phyloP scores from a whole-genome alignment of 176 grass and related monocot genomes.

The Oropetium thomaeum region DNA sequence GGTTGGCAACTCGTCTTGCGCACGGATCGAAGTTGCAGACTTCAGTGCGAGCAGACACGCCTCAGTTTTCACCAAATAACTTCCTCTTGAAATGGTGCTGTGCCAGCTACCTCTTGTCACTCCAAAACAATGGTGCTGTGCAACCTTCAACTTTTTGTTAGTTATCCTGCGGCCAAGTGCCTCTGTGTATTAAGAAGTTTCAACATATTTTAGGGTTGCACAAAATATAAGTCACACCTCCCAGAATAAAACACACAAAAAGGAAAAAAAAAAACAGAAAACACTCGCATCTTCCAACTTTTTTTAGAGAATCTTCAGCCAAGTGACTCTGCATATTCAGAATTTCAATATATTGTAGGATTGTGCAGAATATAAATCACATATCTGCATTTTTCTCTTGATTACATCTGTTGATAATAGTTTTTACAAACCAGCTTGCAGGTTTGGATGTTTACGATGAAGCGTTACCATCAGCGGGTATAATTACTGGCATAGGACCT shows the following conservation, averaged over 20 bases:
- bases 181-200: no score
- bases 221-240: no score
- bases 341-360: background rate
- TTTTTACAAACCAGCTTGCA: conserved; percentile 72
- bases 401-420: conserved; percentile 16
- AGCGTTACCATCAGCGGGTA: conserved; percentile 80
- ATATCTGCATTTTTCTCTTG: background rate
- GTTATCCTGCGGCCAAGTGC: no score
- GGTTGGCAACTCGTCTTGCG: background rate
- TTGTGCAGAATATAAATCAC: background rate
- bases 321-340: background rate
- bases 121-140: background rate
- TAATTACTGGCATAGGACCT: conserved; percentile 93
- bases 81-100: background rate
- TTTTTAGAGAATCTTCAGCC: background rate
- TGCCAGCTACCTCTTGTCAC: background rate
- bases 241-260: no score
- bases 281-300: background rate
- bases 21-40: background rate
- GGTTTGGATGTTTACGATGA: conserved; percentile 85
- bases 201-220: no score
- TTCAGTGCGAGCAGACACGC: background rate
- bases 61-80: background rate
- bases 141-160: no score
- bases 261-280: no score